Percentiles rank a stretch among this genome's conserved stretches.
Evolutionary conservation across 164 flowering plant genomes (phyloP).

Genomic region (Berberis vulgaris): DNA sequence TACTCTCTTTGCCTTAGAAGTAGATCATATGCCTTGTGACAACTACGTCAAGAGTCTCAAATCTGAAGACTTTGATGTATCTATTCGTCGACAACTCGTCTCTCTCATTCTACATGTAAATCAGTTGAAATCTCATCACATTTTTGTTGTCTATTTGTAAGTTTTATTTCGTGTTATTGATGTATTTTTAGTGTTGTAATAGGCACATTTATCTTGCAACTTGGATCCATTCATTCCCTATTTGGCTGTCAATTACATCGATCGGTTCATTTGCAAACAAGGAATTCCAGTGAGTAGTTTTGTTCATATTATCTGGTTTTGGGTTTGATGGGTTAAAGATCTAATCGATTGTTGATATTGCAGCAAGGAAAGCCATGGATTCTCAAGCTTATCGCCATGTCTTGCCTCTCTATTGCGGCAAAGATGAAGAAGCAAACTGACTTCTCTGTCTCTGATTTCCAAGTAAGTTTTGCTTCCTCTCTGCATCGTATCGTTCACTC

Average conservation of each 20-base stretch:
- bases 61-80: too few relatives aligned
- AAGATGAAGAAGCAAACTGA: conserved; percentile 50
- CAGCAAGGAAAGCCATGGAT: conserved; percentile 60
- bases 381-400: conserved; percentile 32
- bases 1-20: too few relatives aligned
- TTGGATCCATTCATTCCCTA: conserved; percentile 39
- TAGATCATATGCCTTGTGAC: too few relatives aligned
- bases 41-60: too few relatives aligned
- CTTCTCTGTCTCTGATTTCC: conserved; percentile 28
- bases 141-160: too few relatives aligned
- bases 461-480: conserved; percentile 21
- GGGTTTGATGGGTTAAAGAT: conserved; percentile 1
- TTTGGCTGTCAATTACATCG: conserved; percentile 63
- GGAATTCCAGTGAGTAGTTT: conserved; percentile 30
- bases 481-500: not conserved
- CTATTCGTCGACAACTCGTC: too few relatives aligned
- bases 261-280: conserved; percentile 48
- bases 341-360: conserved; percentile 11
- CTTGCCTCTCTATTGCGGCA: conserved; percentile 50
- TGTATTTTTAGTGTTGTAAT: not conserved
- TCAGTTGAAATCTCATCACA: too few relatives aligned
- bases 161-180: too few relatives aligned
- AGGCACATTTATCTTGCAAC: conserved; percentile 22
- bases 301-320: not conserved
- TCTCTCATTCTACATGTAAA: too few relatives aligned